phyloP scores from a whole-genome alignment of 2,329 filamentous ascomycete species.

The Fusarium denticulatum region DNA sequence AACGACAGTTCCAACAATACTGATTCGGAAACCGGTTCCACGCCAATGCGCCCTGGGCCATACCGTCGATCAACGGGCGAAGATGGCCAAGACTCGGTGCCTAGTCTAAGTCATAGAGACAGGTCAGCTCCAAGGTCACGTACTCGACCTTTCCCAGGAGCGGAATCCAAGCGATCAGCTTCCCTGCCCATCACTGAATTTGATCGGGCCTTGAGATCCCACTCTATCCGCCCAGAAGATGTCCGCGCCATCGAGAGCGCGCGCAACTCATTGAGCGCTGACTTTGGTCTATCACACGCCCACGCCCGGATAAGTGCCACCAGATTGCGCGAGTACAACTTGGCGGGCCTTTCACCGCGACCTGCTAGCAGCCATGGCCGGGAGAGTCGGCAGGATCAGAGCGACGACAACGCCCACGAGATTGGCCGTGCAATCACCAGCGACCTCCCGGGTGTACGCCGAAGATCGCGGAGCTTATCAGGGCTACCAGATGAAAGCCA shows the following conservation, averaged over 20 bases:
- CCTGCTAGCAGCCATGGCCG: slow-evolving; percentile 69
- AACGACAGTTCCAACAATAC: slow-evolving; percentile 36
- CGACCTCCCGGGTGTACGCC: slow-evolving; percentile 59
- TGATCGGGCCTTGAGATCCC: slow-evolving; percentile 68
- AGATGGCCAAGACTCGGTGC: slow-evolving; percentile 24
- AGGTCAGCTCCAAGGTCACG: slow-evolving; percentile 50
- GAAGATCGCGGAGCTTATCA: slow-evolving; percentile 69
- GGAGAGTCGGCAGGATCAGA: slow-evolving; percentile 51
- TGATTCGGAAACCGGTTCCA: slow-evolving; percentile 35
- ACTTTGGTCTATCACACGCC: slow-evolving; percentile 51
- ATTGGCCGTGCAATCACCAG: slow-evolving; percentile 72
- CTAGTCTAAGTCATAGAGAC: slow-evolving; percentile 26
- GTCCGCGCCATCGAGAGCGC: slow-evolving; percentile 63
- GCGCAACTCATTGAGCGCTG: slow-evolving; percentile 63
- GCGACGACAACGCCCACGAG: slow-evolving; percentile 58
- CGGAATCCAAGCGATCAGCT: slow-evolving; percentile 63
- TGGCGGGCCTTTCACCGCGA: slow-evolving; percentile 67
- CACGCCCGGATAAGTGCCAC: slow-evolving; percentile 47
- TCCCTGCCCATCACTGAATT: slow-evolving; percentile 70
- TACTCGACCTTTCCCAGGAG: slow-evolving; percentile 48
- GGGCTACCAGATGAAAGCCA: slow-evolving; percentile 57
- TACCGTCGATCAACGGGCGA: slow-evolving; percentile 33
- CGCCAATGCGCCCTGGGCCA: slow-evolving; percentile 40
- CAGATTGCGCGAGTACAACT: slow-evolving; percentile 51
- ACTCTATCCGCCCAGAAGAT: slow-evolving; percentile 67